Evolutionary conservation across 805 yeast genomes (phyloP), one percentile per base, ranked within the genome.

Genomic region (Saccharomycopsis sp.): DNA sequence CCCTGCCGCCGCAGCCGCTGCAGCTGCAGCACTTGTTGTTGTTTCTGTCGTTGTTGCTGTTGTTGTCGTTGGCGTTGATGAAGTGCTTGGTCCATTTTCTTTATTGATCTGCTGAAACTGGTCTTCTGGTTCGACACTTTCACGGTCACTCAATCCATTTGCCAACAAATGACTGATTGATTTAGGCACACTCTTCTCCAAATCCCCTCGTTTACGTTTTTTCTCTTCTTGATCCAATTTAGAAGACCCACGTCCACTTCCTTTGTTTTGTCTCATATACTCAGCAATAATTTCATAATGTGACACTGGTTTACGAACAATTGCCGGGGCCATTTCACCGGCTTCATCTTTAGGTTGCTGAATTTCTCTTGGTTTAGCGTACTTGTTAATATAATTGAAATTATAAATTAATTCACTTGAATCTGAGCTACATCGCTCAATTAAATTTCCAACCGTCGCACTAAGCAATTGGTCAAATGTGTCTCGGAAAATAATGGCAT

Each of bases 391-490:
- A 22, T 9, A 17, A n/a, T 22, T 13, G 2, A 16, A 14, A 21
- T 51, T 19, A 53, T 71, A 70, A n/a, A 75, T 66, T 22, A 76
- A 61, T 51, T 77, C 81, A 1, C 77, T 66, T 3, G 81, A 72
- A 56, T 76, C 77, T 1, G 81, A 79, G 0, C 82, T 81, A 64
- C 82, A 76, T 54, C 81, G 64, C 45, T 77, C 75, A 44, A 75
- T 74, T 53, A 79, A 60, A 53, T 79, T 77, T 40, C 78, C 80
- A 22, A 78, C 69, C 0, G 85, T 79, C 5, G 83, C 81, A 52
- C 70, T 66, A 77, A 78, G 74, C 47, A 79, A 59, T 53, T 77
- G 81, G 55, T 79, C 86, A 61, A 79, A 79, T 1, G 82, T 77
- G 53, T 79, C 84, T 56, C 85, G 66, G 54, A 78, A 79, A 32